phyloP scores from a whole-genome alignment of 1,284 basidiomycete genomes.

The Cystobasidium pallidum region DNA sequence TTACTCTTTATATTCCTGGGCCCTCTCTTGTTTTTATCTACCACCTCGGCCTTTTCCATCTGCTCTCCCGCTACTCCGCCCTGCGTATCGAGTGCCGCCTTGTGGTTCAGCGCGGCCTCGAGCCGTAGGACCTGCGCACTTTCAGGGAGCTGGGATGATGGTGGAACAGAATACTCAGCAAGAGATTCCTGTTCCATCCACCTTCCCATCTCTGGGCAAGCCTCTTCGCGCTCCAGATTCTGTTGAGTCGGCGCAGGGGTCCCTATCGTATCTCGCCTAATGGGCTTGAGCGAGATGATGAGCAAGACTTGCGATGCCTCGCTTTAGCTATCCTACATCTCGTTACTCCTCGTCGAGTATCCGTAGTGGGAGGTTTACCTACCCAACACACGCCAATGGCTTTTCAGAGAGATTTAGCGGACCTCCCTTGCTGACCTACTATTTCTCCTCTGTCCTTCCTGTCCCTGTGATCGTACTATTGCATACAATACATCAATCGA shows the following conservation, averaged over 20 bases:
- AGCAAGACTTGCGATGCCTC: neutral
- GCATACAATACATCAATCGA: too few species aligned
- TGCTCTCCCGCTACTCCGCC: constrained; percentile 1
- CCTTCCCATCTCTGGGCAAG: neutral
- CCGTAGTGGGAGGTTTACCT: too few species aligned
- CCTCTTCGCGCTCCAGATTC: too few species aligned
- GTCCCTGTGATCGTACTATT: too few species aligned
- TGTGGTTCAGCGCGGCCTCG: neutral
- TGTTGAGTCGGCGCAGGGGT: too few species aligned
- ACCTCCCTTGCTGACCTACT: too few species aligned
- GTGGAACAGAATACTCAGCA: too few species aligned
- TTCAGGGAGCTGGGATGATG: neutral
- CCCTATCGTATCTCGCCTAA: neutral
- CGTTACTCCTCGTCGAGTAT: too few species aligned
- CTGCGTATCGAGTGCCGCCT: neutral
- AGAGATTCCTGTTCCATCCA: neutral
- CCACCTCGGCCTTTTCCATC: neutral
- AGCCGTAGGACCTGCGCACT: neutral
- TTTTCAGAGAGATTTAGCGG: too few species aligned
- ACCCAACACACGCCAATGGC: too few species aligned
- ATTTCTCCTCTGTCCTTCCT: too few species aligned
- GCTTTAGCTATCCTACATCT: too few species aligned
- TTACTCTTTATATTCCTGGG: neutral
- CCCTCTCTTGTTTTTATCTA: neutral
- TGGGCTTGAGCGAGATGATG: neutral